Evolutionary conservation across 371 early-diverging fungal species (phyloP), one percentile per base, ranked within the genome.

Genomic region (Capillidium rhysosporum): DNA sequence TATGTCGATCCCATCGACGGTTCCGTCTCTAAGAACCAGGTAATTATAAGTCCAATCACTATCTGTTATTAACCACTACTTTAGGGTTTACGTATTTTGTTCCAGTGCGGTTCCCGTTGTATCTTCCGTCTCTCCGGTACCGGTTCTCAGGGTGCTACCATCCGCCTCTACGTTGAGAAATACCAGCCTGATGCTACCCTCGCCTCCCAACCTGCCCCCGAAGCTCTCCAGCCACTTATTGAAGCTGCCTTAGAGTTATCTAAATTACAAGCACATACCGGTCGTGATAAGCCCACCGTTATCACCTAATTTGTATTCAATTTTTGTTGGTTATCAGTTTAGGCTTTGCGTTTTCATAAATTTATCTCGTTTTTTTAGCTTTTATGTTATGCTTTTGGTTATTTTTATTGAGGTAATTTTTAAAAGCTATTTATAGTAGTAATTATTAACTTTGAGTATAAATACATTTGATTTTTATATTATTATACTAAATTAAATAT

Each of bases 101-200:
- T 94, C 63, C 68, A 68, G 31, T 92, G 94, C 63, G 84, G 86
- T 12, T 87, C 89, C 1, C 83, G 97, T 54, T 72, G 94, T 49
- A 78, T 97, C 46, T 83, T 89, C 67, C 84, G 97, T 28, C 68
- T 94, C 28, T 84, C 84, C 43, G 97, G 97, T 14, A 97, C 97
- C 1, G 97, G 97, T 16, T 86, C 86, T 7, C 84, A 86, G 55
- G 95, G 95, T 24, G 97, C 97, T 1, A 97, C 97, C 31, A 76
- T 97, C 38, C 84, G 97, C 57, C 69, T 97, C 24, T 97, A 97
- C 58, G 85, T 92, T 24, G 97, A 97, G 64, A 86, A 87, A 65
- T 95, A 89, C 61, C 71, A 77, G 24, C 60, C 68, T n/a, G 72
- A 87, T 56, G 55, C 67, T 2, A 59, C 63, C 14, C 69, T 78